Evolutionary conservation across 495 filamentous ascomycete genomes (phyloP).

Genomic region (Alectoria sarmentosa): DNA sequence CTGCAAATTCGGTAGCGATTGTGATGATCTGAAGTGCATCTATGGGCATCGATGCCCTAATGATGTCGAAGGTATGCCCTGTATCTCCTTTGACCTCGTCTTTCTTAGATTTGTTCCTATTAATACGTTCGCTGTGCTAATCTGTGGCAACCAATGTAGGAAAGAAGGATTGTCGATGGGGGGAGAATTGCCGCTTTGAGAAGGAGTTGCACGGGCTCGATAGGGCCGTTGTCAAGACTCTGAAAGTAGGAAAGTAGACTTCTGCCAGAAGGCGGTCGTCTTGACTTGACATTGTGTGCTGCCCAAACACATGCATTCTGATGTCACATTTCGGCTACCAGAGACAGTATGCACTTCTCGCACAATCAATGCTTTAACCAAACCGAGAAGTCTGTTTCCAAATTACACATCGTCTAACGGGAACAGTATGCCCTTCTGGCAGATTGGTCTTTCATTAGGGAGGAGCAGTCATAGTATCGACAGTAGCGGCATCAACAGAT

Average conservation of each 20-base stretch:
- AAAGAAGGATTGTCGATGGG: slow-evolving; percentile 45
- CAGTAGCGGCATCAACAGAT: background rate
- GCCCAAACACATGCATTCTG: background rate
- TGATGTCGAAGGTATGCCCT: slow-evolving; percentile 7
- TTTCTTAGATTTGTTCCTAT: background rate
- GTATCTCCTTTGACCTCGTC: background rate
- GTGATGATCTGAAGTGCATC: slow-evolving; percentile 70
- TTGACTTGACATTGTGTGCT: background rate
- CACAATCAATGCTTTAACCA: background rate
- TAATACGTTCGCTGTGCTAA: background rate
- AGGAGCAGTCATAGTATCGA: background rate
- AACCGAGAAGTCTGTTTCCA: background rate
- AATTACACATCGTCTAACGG: background rate
- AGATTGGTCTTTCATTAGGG: background rate
- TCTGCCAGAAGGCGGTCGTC: background rate
- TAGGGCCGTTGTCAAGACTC: slow-evolving; percentile 45
- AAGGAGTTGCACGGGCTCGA: slow-evolving; percentile 45
- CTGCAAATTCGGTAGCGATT: slow-evolving; percentile 65
- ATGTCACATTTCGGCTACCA: background rate
- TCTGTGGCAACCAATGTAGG: slow-evolving; percentile 21
- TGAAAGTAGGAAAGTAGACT: slow-evolving; percentile 41
- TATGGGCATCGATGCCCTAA: slow-evolving; percentile 59
- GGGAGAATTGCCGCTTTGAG: slow-evolving; percentile 46
- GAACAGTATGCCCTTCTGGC: background rate
- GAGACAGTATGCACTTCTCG: background rate